These are phyloP conservation scores for Neobulgaria alba DNA, from an alignment of 2,329 filamentous ascomycete genomes.

Conservation along the genomic window DNA sequence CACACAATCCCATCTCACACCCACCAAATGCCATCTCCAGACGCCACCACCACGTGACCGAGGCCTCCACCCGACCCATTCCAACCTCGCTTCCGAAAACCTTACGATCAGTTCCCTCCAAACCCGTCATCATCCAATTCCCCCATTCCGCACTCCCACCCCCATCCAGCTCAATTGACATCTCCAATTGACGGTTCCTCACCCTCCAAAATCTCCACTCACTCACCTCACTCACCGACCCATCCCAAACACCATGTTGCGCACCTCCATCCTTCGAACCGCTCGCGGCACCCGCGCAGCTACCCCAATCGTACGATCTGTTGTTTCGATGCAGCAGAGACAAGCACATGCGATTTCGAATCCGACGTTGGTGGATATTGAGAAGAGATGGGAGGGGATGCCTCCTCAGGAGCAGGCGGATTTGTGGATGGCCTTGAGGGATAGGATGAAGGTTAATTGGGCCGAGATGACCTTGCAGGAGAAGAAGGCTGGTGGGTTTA, in stretches of 20 bases:
- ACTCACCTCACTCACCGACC: neutral
- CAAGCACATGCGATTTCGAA: slow-evolving; percentile 88
- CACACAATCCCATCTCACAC: no score
- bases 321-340: slow-evolving; percentile 7
- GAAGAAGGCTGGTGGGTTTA: slow-evolving; percentile 90
- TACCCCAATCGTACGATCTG: slow-evolving; percentile 17
- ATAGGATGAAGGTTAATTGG: slow-evolving; percentile 99
- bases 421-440: slow-evolving; percentile 95
- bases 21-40: slow-evolving; percentile 3
- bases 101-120: neutral
- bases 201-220: neutral
- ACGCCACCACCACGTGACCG: no score
- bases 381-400: slow-evolving; percentile 99
- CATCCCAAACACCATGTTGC: slow-evolving; percentile 14
- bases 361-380: slow-evolving; percentile 93
- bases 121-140: neutral
- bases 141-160: no score
- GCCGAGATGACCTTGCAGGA: slow-evolving; percentile 88
- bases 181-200: no score
- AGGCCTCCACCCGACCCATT: no score
- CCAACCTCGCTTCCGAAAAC: neutral
- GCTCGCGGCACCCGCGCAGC: slow-evolving; percentile 28
- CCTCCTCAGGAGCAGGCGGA: slow-evolving; percentile 98
- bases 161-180: neutral
- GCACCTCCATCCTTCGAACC: slow-evolving; percentile 36